Percentiles rank a stretch among this genome's conserved stretches.
Evolutionary conservation across 257 asterid species (phyloP).

Genomic region (Cruciata laevipes): DNA sequence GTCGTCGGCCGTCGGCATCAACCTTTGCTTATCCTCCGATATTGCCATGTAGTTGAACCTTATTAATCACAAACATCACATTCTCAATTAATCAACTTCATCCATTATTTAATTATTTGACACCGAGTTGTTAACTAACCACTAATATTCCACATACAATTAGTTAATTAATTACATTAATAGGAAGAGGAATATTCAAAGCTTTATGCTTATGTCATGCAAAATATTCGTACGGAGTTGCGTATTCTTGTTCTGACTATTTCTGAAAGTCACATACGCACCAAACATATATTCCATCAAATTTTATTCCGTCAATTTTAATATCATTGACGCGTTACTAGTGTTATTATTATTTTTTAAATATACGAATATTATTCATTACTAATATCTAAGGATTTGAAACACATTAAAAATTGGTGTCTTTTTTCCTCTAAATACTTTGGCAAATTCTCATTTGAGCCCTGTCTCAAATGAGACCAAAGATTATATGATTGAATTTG

Average conservation of each 20-base stretch:
- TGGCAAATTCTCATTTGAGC: no score
- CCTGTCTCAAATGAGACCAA: no score
- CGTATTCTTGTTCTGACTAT: neutral
- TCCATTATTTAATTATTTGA: neutral
- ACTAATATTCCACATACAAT: neutral
- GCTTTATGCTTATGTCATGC: neutral
- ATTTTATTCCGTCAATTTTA: neutral
- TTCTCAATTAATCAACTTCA: no score
- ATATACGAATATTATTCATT: neutral
- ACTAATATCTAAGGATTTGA: no score
- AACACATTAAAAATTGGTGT: neutral
- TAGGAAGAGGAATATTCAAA: neutral
- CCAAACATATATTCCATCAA: neutral
- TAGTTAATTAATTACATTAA: no score
- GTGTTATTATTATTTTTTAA: no score
- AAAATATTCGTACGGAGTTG: neutral
- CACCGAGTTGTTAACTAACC: neutral
- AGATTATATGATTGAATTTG: no score
- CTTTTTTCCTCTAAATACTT: no score
- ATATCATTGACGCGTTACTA: neutral
- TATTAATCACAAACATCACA: neutral
- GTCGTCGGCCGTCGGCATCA: conserved; percentile 1
- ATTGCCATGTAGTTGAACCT: conserved; percentile 8
- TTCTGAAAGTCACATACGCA: neutral
- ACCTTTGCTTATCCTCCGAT: conserved; percentile 3